Conservation (phyloP, 768 basidiomycete species). For the Artomyces pyxidatus region DNA sequence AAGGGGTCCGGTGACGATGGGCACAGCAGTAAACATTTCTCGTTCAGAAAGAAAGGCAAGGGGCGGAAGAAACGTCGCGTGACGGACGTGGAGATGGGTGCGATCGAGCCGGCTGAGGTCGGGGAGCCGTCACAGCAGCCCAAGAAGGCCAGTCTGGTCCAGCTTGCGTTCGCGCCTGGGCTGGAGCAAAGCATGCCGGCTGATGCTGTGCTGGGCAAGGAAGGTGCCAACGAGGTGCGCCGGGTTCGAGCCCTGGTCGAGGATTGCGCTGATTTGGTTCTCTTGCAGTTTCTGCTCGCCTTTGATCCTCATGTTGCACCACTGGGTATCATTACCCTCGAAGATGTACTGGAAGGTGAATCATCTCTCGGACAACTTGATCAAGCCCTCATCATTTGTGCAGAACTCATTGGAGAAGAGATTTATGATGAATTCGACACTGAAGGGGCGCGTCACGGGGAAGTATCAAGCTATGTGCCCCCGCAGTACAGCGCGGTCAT, state of each 20-base stretch:
- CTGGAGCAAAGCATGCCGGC: conserved; percentile 81
- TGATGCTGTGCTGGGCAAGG: conserved; percentile 74
- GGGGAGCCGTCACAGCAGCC: conserved; percentile 16
- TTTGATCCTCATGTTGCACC: conserved; percentile 80
- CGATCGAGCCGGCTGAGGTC: conserved; percentile 10
- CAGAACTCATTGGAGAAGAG: conserved; percentile 88
- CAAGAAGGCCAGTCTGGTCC: conserved; percentile 13
- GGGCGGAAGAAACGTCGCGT: conserved; percentile 12
- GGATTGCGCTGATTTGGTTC: neutral
- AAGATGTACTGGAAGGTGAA: conserved; percentile 84
- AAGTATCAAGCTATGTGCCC: conserved; percentile 21
- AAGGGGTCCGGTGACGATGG: conserved; percentile 15
- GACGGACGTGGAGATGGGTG: conserved; percentile 26
- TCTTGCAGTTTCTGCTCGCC: conserved; percentile 61
- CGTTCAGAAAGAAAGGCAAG: conserved; percentile 19
- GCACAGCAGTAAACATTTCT: conserved; percentile 7
- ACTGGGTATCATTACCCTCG: conserved; percentile 86
- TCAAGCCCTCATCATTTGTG: neutral
- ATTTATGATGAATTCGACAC: conserved; percentile 89
- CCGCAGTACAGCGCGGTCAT: conserved; percentile 17
- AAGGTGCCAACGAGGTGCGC: conserved; percentile 65
- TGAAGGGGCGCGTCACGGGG: conserved; percentile 36
- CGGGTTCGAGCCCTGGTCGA: neutral
- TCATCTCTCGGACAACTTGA: neutral
- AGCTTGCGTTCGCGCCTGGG: conserved; percentile 27